Conservation (phyloP, 192 early-diverging fungal genomes). For the Entomortierella beljakovae region DNA sequence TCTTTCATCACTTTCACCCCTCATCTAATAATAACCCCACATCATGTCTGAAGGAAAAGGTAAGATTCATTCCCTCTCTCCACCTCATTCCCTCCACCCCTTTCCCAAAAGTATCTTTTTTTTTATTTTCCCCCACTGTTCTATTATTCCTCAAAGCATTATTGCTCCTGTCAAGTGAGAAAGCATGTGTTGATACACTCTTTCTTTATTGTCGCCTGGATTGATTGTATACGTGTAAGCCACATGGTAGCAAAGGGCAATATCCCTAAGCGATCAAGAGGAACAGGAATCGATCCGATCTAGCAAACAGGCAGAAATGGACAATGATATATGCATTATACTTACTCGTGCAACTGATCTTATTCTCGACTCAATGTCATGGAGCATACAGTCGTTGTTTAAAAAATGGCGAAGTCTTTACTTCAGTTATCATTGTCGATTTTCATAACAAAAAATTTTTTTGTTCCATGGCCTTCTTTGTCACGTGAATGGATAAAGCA, state of each 20-base stretch:
- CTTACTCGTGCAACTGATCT: too few species aligned
- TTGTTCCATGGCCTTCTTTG: slow-evolving; percentile 47
- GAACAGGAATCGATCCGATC: neutral
- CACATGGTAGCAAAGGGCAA: neutral
- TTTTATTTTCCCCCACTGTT: neutral
- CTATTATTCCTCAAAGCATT: too few species aligned
- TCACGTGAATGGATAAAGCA: slow-evolving; percentile 11
- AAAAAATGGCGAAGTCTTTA: too few species aligned
- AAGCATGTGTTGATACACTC: neutral
- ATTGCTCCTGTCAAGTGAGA: too few species aligned
- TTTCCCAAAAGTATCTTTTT: slow-evolving; percentile 5
- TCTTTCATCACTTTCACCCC: slow-evolving; percentile 20
- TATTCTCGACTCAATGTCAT: too few species aligned
- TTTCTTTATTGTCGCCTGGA: too few species aligned
- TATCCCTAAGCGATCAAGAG: neutral
- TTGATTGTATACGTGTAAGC: too few species aligned
- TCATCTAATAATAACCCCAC: slow-evolving; percentile 22
- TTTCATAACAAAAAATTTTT: slow-evolving; percentile 14
- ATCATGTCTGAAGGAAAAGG: slow-evolving; percentile 58
- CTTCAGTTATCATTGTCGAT: too few species aligned
- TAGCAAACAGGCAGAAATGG: neutral
- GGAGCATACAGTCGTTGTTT: too few species aligned
- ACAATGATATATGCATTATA: too few species aligned
- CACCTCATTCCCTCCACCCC: neutral
- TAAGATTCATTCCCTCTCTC: slow-evolving; percentile 15